Percentiles rank a stretch among this genome's conserved stretches.
These are phyloP conservation scores for Pseudogymnoascus sp. DNA, from an alignment of 2,329 filamentous ascomycete genomes.

Conservation along the genomic window DNA sequence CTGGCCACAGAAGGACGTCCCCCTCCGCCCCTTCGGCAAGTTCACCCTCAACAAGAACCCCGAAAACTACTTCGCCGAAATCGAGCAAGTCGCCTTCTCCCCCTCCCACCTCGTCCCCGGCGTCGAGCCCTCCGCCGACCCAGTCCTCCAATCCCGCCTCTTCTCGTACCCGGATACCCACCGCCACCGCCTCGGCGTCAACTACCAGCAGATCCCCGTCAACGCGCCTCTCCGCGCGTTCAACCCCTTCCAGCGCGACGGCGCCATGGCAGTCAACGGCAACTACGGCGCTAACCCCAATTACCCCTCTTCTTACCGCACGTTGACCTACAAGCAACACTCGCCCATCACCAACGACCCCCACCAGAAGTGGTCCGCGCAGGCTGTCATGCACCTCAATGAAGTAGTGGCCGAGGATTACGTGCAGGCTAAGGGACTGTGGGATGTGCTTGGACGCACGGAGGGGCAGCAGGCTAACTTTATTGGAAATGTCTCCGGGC, in stretches of 20 bases:
- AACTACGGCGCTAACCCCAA: conserved; percentile 54
- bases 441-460: conserved; percentile 33
- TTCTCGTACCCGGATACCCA: conserved; percentile 64
- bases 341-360: conserved; percentile 30
- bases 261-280: conserved; percentile 58
- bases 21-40: conserved; percentile 50
- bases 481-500: conserved; percentile 48
- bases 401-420: conserved; percentile 29
- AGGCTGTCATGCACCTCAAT: conserved; percentile 36
- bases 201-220: conserved; percentile 51
- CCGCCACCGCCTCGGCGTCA: conserved; percentile 46
- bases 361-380: conserved; percentile 41
- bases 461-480: conserved; percentile 53
- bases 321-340: conserved; percentile 35
- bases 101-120: conserved; percentile 59
- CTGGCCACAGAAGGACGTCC: conserved; percentile 56
- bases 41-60: conserved; percentile 57
- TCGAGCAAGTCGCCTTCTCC: conserved; percentile 62
- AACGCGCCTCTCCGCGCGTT: conserved; percentile 39
- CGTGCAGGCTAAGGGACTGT: conserved; percentile 28
- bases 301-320: conserved; percentile 44
- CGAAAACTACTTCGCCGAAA: conserved; percentile 56
- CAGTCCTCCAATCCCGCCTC: conserved; percentile 58
- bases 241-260: conserved; percentile 67
- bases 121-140: conserved; percentile 60